Percentiles rank a stretch among this genome's conserved stretches.
Evolutionary conservation across 2,329 filamentous ascomycete genomes (phyloP).

Genomic region (Penicillium sp.): DNA sequence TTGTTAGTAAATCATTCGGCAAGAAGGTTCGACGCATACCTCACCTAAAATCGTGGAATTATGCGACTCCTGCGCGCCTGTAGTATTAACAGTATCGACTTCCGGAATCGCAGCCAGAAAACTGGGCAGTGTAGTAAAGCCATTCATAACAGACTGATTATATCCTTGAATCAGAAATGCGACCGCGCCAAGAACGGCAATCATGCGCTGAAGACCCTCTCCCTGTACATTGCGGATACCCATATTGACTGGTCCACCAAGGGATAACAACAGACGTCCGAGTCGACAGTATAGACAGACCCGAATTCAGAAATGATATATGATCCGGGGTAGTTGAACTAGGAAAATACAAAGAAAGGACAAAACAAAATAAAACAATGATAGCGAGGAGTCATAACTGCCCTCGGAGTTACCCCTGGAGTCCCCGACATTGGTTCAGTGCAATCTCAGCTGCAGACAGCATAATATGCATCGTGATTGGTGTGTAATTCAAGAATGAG

Average conservation of each 20-base stretch:
- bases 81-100: slow-evolving; percentile 17
- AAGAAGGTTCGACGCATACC: neutral
- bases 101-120: slow-evolving; percentile 12
- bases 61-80: slow-evolving; percentile 10
- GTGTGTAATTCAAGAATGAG: neutral
- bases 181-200: slow-evolving; percentile 15
- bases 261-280: neutral
- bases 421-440: neutral
- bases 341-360: neutral
- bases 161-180: slow-evolving; percentile 23
- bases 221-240: slow-evolving; percentile 6
- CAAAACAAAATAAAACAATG: neutral
- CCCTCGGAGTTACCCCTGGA: neutral
- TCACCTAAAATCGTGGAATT: slow-evolving; percentile 17
- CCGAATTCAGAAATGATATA: neutral
- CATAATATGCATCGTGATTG: neutral
- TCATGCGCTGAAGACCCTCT: slow-evolving; percentile 9
- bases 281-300: neutral
- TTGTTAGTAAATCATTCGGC: neutral
- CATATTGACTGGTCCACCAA: neutral
- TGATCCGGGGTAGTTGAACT: neutral
- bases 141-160: slow-evolving; percentile 21
- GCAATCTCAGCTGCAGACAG: neutral
- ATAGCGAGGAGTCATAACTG: neutral
- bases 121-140: slow-evolving; percentile 9